Percentiles rank a stretch among this genome's conserved stretches.
These are phyloP conservation scores for Backusella morwellensis DNA, from an alignment of 192 early-diverging fungal genomes.

Conservation along the genomic window DNA sequence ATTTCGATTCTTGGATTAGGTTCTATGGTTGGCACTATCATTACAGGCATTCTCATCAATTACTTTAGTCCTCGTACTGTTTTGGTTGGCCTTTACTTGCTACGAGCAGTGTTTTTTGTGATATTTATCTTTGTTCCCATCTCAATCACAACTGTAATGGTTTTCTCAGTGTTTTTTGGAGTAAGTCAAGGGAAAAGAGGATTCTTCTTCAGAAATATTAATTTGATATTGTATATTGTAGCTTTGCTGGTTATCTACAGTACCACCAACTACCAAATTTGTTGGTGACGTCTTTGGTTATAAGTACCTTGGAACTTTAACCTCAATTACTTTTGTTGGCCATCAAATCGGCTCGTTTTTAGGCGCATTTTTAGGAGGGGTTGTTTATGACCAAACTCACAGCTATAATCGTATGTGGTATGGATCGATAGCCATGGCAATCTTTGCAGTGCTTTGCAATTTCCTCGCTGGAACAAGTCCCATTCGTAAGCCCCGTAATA, in stretches of 20 bases:
- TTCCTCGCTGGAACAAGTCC: conserved; percentile 15
- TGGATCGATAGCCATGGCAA: conserved; percentile 21
- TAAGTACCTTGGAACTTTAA: conserved; percentile 33
- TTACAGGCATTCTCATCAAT: conserved; percentile 17
- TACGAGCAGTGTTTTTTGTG: conserved; percentile 14
- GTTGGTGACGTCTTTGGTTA: conserved; percentile 32
- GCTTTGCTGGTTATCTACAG: conserved; percentile 33
- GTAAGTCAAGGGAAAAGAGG: conserved; percentile 15
- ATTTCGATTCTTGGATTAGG: conserved; percentile 27
- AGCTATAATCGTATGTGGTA: conserved; percentile 34
- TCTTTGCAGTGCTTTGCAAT: conserved; percentile 15
- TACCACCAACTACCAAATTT: conserved; percentile 29
- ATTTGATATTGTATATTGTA: neutral
- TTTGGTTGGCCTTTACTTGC: conserved; percentile 13
- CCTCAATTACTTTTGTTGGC: conserved; percentile 29
- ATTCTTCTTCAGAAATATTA: neutral
- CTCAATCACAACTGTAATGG: conserved; percentile 19
- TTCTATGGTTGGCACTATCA: conserved; percentile 24
- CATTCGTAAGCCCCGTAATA: neutral
- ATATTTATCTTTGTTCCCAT: conserved; percentile 19
- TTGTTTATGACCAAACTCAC: conserved; percentile 24
- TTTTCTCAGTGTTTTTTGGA: conserved; percentile 30
- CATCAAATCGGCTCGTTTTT: conserved; percentile 34
- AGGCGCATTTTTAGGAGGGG: conserved; percentile 33
- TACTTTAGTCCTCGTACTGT: conserved; percentile 26